Base-by-base conservation (phyloP, 2,329 filamentous ascomycete species). In the Fusarium torulosum region DNA sequence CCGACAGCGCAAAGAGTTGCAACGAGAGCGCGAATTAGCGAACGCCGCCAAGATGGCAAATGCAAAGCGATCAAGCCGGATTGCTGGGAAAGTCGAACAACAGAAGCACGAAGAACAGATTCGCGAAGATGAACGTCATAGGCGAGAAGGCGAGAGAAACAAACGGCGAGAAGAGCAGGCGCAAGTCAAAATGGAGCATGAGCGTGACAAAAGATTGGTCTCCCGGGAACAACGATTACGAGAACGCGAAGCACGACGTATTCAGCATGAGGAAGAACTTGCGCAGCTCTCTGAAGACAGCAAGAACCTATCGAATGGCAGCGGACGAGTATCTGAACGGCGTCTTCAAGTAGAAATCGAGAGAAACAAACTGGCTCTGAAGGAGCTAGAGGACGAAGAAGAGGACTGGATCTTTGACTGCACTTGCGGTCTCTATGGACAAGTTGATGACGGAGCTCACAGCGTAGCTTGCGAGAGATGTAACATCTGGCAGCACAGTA, bases 341-440 rank as follows among this genome's bases (percentile, higher is more conserved):
- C 89, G 91, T 55, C 86, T 94, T n/a, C 90, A 93, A 74, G 89
- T 89, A 5, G 91, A 96, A 76, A 92, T 96, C 73, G 91, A 94
- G 73, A 91, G 86, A 77, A 92, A 89, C 66, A 90, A 91, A 76
- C 90, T 90, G 76, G 92, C 92, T 33, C 82, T 97, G 13, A 86
- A 91, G 70, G 87, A 91, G 54, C 84, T 97, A 23, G 86, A 85
- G 19, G 77, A 80, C 19, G 92, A 96, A 69, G 92, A 96, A 46
- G 92, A 93, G 14, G 88, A 94, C 51, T 98, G 96, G 96, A 86
- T 93, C 38, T 99, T 99, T 72, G 96, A 99, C 76, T 99, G 96
- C 76, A 86, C 92, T 25, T 99, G 96, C 77, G 95, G 95, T 25
- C 86, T 94, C 21, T 90, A 97, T 77, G 96, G 96, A 21, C 91